phyloP scores from a whole-genome alignment of 129 eudicot genomes.

The Centrapalus pauciflorus region DNA sequence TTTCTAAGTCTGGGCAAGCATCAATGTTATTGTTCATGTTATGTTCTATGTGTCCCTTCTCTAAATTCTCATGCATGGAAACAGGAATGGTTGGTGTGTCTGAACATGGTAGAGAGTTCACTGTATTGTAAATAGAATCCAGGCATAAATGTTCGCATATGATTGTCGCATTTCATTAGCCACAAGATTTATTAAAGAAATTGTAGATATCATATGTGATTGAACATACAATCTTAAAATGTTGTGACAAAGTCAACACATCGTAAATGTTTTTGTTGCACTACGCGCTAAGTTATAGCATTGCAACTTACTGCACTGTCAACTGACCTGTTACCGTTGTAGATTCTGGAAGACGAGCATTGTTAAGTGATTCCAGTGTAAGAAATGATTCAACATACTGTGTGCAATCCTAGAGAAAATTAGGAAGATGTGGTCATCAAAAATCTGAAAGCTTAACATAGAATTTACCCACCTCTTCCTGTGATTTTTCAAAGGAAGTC shows the following conservation, averaged over 20 bases:
- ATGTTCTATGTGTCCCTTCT: conserved; percentile 16
- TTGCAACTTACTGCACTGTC: background rate
- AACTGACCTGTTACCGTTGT: conserved; percentile 36
- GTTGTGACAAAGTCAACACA: too few species aligned
- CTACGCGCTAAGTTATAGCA: background rate
- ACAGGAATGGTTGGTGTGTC: conserved; percentile 27
- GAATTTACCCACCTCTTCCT: conserved; percentile 37
- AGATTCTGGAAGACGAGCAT: conserved; percentile 34
- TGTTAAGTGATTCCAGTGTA: conserved; percentile 34
- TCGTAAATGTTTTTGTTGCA: background rate
- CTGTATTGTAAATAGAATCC: conserved; percentile 17
- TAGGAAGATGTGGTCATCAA: background rate
- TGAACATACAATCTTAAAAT: too few species aligned
- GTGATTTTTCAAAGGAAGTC: conserved; percentile 31
- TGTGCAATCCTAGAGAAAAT: conserved; percentile 4
- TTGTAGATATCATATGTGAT: too few species aligned
- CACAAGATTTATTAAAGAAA: background rate
- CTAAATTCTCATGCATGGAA: conserved; percentile 16
- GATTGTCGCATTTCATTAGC: conserved; percentile 4
- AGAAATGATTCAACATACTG: conserved; percentile 39
- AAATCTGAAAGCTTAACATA: background rate
- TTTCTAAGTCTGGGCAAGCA: conserved; percentile 15
- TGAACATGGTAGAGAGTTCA: conserved; percentile 21
- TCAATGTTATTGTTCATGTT: conserved; percentile 14
- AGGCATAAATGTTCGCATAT: background rate